Evolutionary conservation across 768 basidiomycete species (phyloP), one percentile per base, ranked within the genome.

Genomic region (Candolleomyces efflorescens): DNA sequence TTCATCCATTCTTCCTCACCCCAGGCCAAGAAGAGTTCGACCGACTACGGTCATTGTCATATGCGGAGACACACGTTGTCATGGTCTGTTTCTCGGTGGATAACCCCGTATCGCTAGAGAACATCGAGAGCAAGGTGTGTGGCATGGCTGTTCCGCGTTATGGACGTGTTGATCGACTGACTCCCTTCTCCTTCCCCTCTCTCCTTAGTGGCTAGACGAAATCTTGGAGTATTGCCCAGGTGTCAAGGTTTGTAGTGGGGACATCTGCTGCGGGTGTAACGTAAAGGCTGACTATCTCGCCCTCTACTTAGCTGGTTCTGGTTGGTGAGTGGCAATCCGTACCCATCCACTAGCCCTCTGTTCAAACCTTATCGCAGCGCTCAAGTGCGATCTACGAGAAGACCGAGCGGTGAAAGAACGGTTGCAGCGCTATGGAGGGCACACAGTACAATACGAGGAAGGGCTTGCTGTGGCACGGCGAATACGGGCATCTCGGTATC

Each of bases 71-170:
- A 0, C 92, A 98, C 73, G 89, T 98, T 59, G 82, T 98, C 61
- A 90, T 98, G 90, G 78, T 98, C 23, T 98, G 96, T 72, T 98
- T 97, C 71, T 96, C 95, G 38, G 93, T 96, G 32, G 96, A 98
- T 69, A 94, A 94, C 62, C 96, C 95, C 9, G 82, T 83, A n/a
- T 97, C 94, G 26, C 73, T 98, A 61, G 96, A 97, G 65, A 98
- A 98, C 65, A 86, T 97, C n/a, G 94, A 96, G 68, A 80, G 85
- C 20, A 98, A 96, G 80, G 93, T 90, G 93, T 90, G 62, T 55
- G 64, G 44, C 37, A 23, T 20, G n/a, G 10, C 15, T 47, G 23
- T 26, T 22, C 12, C 13, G 53, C 17, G 36, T 17, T n/a, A n/a
- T n/a, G n/a, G 52, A 37, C 12, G 2, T 51, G 51, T 23, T 17